Evolutionary conservation across 768 basidiomycete genomes (phyloP).

Genomic region (Tubosaeta sp.): DNA sequence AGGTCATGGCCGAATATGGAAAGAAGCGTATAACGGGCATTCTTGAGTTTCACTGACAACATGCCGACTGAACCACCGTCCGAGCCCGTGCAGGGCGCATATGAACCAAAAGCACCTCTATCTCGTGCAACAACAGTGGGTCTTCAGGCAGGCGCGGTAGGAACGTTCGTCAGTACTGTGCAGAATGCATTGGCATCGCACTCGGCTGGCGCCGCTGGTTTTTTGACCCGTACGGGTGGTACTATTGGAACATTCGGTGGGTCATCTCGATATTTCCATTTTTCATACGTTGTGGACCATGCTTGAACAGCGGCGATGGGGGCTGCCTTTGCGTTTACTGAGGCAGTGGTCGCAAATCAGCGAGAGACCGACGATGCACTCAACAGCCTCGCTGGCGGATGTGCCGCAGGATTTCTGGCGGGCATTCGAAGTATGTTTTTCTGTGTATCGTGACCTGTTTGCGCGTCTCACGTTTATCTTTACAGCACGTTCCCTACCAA

Average conservation of each 20-base stretch:
- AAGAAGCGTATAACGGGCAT: slow-evolving; percentile 1
- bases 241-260: slow-evolving; percentile 90
- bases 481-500: slow-evolving; percentile 77
- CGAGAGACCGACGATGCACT: slow-evolving; percentile 73
- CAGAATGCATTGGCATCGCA: slow-evolving; percentile 82
- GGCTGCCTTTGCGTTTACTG: slow-evolving; percentile 77
- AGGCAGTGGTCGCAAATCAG: slow-evolving; percentile 75
- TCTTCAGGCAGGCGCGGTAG: slow-evolving; percentile 62
- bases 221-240: slow-evolving; percentile 81
- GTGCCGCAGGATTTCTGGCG: slow-evolving; percentile 90
- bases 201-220: slow-evolving; percentile 76
- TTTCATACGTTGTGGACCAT: slow-evolving; percentile 2
- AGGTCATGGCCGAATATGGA: slow-evolving; percentile 24
- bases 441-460: neutral
- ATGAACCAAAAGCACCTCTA: slow-evolving; percentile 52
- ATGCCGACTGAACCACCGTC: slow-evolving; percentile 22
- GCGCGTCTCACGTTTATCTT: slow-evolving; percentile 11
- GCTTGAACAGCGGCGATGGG: slow-evolving; percentile 75
- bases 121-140: slow-evolving; percentile 53
- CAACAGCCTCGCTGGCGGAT: slow-evolving; percentile 83
- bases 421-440: slow-evolving; percentile 66
- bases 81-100: slow-evolving; percentile 21
- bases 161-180: slow-evolving; percentile 63
- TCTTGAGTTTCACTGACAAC: neutral
- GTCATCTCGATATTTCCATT: slow-evolving; percentile 21